These are phyloP conservation scores for Phellinidium pouzarii DNA, from an alignment of 1,284 basidiomycete species.

Conservation along the genomic window DNA sequence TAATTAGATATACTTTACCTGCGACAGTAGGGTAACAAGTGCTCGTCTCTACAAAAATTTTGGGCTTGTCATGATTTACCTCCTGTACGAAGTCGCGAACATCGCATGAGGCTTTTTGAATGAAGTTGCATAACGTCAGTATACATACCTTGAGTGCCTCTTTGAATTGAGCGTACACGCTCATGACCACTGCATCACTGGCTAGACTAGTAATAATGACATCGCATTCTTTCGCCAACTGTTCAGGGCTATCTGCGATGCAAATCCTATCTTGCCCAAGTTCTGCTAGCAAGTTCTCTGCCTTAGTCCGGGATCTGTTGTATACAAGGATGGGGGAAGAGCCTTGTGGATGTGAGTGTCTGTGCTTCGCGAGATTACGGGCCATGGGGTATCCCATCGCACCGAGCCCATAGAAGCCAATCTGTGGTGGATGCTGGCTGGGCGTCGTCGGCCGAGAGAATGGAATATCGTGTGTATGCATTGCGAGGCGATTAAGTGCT, in stretches of 20 bases:
- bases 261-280: slow-evolving; percentile 44
- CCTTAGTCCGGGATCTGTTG: slow-evolving; percentile 59
- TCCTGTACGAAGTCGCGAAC: slow-evolving; percentile 13
- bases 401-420: slow-evolving; percentile 64
- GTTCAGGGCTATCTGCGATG: slow-evolving; percentile 47
- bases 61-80: slow-evolving; percentile 33
- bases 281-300: slow-evolving; percentile 48
- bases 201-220: slow-evolving; percentile 75
- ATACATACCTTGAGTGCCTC: slow-evolving; percentile 43
- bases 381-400: slow-evolving; percentile 73
- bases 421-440: slow-evolving; percentile 28
- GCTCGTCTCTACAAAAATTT: slow-evolving; percentile 78
- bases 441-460: slow-evolving; percentile 52
- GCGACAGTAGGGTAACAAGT: slow-evolving; percentile 72
- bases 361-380: slow-evolving; percentile 59
- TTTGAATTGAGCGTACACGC: slow-evolving; percentile 62
- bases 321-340: slow-evolving; percentile 52
- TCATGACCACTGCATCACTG: slow-evolving; percentile 67
- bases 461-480: slow-evolving; percentile 32
- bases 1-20: slow-evolving; percentile 34
- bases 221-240: slow-evolving; percentile 66
- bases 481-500: slow-evolving; percentile 18
- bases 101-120: background rate
- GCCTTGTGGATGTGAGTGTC: slow-evolving; percentile 30
- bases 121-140: slow-evolving; percentile 24